Conservation (phyloP, 768 basidiomycete species). For the Cantharellus cinnabarinus region DNA sequence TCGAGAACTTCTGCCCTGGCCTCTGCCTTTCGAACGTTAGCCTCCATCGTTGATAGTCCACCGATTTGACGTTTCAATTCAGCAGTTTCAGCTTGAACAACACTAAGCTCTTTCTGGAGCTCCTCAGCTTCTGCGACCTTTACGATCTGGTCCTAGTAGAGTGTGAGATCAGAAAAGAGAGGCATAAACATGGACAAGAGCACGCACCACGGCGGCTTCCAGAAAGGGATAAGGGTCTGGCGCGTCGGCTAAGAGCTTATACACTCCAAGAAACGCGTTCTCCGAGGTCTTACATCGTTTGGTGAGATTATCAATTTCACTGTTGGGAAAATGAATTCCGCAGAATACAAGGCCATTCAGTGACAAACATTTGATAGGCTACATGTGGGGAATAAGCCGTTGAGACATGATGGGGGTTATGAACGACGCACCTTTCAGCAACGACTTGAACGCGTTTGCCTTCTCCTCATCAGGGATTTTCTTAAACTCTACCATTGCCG, state of each 20-base stretch:
- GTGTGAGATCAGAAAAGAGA: neutral
- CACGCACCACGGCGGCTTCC: slow-evolving; percentile 70
- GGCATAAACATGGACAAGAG: neutral
- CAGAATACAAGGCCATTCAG: neutral
- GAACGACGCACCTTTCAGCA: slow-evolving; percentile 54
- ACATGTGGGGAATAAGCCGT: neutral
- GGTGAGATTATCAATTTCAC: slow-evolving; percentile 85
- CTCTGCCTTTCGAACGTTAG: slow-evolving; percentile 58
- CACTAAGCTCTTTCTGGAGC: slow-evolving; percentile 51
- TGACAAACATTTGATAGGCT: slow-evolving; percentile 6
- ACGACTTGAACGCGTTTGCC: slow-evolving; percentile 63
- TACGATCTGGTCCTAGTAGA: slow-evolving; percentile 70
- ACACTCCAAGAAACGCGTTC: slow-evolving; percentile 89
- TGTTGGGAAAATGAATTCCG: neutral
- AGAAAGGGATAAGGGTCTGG: slow-evolving; percentile 95
- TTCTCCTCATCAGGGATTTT: slow-evolving; percentile 85
- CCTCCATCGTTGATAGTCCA: slow-evolving; percentile 44
- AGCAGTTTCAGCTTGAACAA: slow-evolving; percentile 61
- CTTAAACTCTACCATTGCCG: slow-evolving; percentile 61
- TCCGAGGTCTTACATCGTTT: slow-evolving; percentile 82
- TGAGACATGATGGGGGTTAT: neutral
- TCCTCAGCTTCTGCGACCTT: slow-evolving; percentile 66
- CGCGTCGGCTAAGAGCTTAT: slow-evolving; percentile 90
- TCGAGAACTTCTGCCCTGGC: slow-evolving; percentile 57
- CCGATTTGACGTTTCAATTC: slow-evolving; percentile 51